phyloP scores from a whole-genome alignment of 2,329 filamentous ascomycete species.

The Aspergillus aculeatinus region DNA sequence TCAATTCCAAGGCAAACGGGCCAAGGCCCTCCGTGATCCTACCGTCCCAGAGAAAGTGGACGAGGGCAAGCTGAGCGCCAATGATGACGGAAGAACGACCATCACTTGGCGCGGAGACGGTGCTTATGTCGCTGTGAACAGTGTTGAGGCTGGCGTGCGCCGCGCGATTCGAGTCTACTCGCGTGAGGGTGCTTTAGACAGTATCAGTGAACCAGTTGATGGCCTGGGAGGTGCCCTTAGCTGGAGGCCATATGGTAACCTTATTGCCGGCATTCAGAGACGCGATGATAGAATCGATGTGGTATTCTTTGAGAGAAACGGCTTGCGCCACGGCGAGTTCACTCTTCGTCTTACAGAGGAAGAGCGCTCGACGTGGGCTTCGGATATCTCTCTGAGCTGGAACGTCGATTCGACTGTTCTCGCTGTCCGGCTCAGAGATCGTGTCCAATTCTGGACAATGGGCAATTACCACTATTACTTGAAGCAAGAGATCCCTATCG shows the following conservation, averaged over 20 bases:
- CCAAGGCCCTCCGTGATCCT: slow-evolving; percentile 82
- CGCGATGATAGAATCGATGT: slow-evolving; percentile 70
- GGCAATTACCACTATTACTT: slow-evolving; percentile 98
- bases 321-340: slow-evolving; percentile 94
- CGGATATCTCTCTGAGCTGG: slow-evolving; percentile 71
- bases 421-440: slow-evolving; percentile 71
- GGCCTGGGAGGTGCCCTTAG: slow-evolving; percentile 82
- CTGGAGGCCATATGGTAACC: slow-evolving; percentile 87
- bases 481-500: slow-evolving; percentile 75
- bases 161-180: slow-evolving; percentile 87
- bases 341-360: slow-evolving; percentile 67
- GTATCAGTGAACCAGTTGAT: slow-evolving; percentile 92
- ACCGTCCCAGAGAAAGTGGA: slow-evolving; percentile 93
- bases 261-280: slow-evolving; percentile 83
- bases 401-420: slow-evolving; percentile 90
- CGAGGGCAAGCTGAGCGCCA: slow-evolving; percentile 69
- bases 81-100: slow-evolving; percentile 69
- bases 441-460: slow-evolving; percentile 92
- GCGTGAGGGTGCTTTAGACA: slow-evolving; percentile 84
- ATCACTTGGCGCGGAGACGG: slow-evolving; percentile 96
- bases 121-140: slow-evolving; percentile 83
- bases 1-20: slow-evolving; percentile 91
- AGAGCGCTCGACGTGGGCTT: slow-evolving; percentile 55
- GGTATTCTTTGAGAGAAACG: slow-evolving; percentile 95
- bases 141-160: slow-evolving; percentile 65